Percentiles rank a stretch among this genome's conserved stretches.
These are phyloP conservation scores for Cerrena zonata DNA, from an alignment of 1,284 basidiomycete species.

Conservation along the genomic window DNA sequence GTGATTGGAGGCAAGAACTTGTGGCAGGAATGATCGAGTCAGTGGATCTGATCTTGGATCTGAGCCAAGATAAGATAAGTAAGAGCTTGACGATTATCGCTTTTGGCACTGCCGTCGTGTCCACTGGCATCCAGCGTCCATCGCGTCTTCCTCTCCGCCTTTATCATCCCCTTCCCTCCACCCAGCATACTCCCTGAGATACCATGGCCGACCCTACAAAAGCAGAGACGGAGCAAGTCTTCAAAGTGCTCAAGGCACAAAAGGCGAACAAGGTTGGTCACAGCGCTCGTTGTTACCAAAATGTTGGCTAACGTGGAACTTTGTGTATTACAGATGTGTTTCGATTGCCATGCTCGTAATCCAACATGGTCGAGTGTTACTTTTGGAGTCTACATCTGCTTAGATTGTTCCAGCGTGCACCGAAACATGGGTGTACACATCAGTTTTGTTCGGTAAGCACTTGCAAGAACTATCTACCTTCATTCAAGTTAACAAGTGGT, in stretches of 20 bases:
- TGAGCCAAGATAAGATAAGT: background rate
- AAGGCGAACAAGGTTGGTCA: conserved; percentile 80
- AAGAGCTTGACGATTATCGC: background rate
- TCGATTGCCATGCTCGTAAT: conserved; percentile 94
- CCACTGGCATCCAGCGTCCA: background rate
- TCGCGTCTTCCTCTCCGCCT: background rate
- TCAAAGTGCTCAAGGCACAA: conserved; percentile 71
- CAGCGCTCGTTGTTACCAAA: no score
- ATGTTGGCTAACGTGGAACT: conserved; percentile 1
- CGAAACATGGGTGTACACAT: conserved; percentile 98
- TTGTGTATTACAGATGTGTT: conserved; percentile 75
- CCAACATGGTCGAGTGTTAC: conserved; percentile 97
- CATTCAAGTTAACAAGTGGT: background rate
- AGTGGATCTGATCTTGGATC: background rate
- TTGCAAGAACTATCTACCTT: background rate
- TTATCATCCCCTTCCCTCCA: background rate
- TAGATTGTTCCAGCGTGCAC: conserved; percentile 94
- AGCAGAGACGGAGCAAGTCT: conserved; percentile 72
- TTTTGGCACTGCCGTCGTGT: background rate
- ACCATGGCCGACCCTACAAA: conserved; percentile 68
- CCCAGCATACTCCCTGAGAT: background rate
- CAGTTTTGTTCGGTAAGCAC: conserved; percentile 80
- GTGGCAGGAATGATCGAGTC: conserved; percentile 1
- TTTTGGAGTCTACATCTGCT: conserved; percentile 94
- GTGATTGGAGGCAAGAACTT: background rate